Percentiles rank a stretch among this genome's conserved stretches.
Evolutionary conservation across 768 basidiomycete genomes (phyloP).

Genomic region (Mycena epipterygia): DNA sequence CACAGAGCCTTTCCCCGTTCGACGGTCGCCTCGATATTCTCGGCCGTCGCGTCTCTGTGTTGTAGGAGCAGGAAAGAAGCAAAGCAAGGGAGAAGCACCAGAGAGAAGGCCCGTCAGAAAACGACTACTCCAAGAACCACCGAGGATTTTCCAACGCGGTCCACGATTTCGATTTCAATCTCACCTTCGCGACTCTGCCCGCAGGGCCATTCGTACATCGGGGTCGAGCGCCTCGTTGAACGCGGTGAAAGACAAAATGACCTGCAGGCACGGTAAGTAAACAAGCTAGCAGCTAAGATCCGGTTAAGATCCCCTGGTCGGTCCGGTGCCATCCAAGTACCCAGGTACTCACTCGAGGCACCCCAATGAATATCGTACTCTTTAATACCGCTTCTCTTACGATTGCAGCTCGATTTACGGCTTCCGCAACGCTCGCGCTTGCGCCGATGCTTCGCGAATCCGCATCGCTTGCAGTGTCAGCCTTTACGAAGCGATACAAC

Average conservation of each 20-base stretch:
- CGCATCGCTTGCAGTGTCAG: constrained; percentile 50
- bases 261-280: constrained; percentile 62
- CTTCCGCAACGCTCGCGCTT: constrained; percentile 60
- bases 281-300: too few relatives aligned
- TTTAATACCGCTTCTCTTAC: constrained; percentile 94
- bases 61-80: constrained; percentile 33
- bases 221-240: constrained; percentile 83
- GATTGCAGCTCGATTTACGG: constrained; percentile 80
- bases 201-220: constrained; percentile 81
- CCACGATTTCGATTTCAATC: constrained; percentile 39
- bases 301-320: constrained; percentile 32
- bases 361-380: constrained; percentile 90
- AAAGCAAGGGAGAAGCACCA: constrained; percentile 26
- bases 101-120: constrained; percentile 38
- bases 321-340: constrained; percentile 1
- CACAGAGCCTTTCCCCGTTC: constrained; percentile 81
- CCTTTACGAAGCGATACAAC: constrained; percentile 82
- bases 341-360: constrained; percentile 75
- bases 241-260: constrained; percentile 85
- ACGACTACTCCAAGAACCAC: constrained; percentile 17
- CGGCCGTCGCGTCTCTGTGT: constrained; percentile 72
- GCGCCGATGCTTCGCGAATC: constrained; percentile 55
- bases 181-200: constrained; percentile 77
- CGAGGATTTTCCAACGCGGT: constrained; percentile 30
- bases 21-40: constrained; percentile 78